Percentiles rank a stretch among this genome's conserved stretches.
phyloP scores from a whole-genome alignment of 495 filamentous ascomycete genomes.

The Neohortaea acidophila region DNA sequence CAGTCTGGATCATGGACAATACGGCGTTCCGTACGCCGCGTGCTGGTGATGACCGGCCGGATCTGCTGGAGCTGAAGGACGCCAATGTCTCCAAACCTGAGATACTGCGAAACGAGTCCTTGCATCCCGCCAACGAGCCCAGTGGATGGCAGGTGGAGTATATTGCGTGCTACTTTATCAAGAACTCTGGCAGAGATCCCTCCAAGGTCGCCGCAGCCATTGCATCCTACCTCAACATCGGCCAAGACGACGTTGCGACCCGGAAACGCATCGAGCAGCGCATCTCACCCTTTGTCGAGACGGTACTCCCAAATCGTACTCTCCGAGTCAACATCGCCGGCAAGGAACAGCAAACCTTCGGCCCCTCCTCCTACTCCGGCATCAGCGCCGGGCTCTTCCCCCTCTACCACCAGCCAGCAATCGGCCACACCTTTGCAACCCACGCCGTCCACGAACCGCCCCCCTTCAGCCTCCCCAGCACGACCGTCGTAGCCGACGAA shows the following conservation, averaged over 20 bases:
- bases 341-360: constrained; percentile 37
- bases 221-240: constrained; percentile 53
- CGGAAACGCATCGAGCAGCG: constrained; percentile 54
- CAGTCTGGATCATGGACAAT: constrained; percentile 83
- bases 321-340: constrained; percentile 42
- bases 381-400: constrained; percentile 46
- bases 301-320: constrained; percentile 50
- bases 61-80: constrained; percentile 11
- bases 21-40: constrained; percentile 50
- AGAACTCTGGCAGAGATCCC: constrained; percentile 46
- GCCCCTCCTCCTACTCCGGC: constrained; percentile 54
- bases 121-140: constrained; percentile 11
- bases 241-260: constrained; percentile 40
- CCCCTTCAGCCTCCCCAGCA: constrained; percentile 29
- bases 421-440: constrained; percentile 14
- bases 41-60: constrained; percentile 5
- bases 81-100: constrained; percentile 9
- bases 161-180: constrained; percentile 63
- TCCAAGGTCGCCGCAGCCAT: constrained; percentile 54
- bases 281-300: constrained; percentile 61
- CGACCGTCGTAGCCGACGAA: constrained; percentile 56
- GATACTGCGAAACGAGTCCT: not conserved
- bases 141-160: constrained; percentile 61
- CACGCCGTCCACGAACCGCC: constrained; percentile 9
- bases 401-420: constrained; percentile 21